Evolutionary conservation across 768 basidiomycete genomes (phyloP).

Genomic region (Mycena sanguinolenta): DNA sequence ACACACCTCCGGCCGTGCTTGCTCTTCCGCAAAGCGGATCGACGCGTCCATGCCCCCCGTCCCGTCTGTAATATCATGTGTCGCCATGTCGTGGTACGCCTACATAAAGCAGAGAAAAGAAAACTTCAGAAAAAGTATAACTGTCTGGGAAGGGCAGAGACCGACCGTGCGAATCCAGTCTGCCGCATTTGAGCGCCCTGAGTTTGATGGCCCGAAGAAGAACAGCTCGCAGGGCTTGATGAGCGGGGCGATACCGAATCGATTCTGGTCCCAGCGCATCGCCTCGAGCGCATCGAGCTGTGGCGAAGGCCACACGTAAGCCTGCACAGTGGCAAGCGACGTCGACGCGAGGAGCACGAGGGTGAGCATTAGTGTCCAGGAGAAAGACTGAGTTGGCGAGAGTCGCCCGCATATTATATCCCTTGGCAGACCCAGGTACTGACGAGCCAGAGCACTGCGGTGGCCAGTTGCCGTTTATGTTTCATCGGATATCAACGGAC

Average conservation of each 20-base stretch:
- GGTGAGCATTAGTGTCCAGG: slow-evolving; percentile 1
- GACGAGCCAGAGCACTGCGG: slow-evolving; percentile 3
- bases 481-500: slow-evolving; percentile 7
- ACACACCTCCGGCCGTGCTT: not conserved
- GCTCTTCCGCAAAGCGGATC: no score
- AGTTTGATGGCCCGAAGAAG: not conserved
- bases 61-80: slow-evolving; percentile 2
- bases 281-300: slow-evolving; percentile 6
- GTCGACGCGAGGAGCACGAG: slow-evolving; percentile 2
- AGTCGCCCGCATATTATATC: not conserved
- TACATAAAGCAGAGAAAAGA: not conserved
- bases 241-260: slow-evolving; percentile 7
- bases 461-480: slow-evolving; percentile 1
- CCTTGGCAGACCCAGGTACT: not conserved
- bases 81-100: slow-evolving; percentile 12
- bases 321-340: slow-evolving; percentile 6
- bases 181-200: slow-evolving; percentile 7
- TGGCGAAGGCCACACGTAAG: slow-evolving; percentile 1
- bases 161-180: not conserved
- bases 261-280: slow-evolving; percentile 8
- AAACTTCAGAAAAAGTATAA: not conserved
- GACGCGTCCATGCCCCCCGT: slow-evolving; percentile 8
- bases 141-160: not conserved
- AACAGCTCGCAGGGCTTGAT: slow-evolving; percentile 6
- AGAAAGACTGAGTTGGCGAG: not conserved